Percentiles rank a stretch among this genome's conserved stretches.
These are phyloP conservation scores for Trypanosoma scelopori DNA, from an alignment of 208 protist genomes.

Conservation along the genomic window DNA sequence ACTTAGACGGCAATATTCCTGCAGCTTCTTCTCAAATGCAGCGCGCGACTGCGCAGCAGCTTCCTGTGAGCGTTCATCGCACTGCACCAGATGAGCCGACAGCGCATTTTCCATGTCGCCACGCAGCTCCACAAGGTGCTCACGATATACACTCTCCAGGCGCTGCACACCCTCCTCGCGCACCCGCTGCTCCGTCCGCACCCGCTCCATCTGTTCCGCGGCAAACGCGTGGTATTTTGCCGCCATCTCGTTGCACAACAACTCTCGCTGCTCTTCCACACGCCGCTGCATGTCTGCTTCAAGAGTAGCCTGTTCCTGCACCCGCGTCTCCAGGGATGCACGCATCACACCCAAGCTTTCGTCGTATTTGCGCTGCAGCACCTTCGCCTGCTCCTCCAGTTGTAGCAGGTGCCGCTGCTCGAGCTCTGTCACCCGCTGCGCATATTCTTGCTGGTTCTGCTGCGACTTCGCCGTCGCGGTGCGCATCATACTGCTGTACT, in stretches of 20 bases:
- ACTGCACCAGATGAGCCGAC: conserved; percentile 12
- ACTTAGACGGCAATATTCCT: background rate
- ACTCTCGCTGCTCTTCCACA: conserved; percentile 24
- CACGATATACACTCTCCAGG: conserved; percentile 20
- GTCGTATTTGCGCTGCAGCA: conserved; percentile 35
- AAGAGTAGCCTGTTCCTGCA: conserved; percentile 17
- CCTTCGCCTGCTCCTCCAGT: conserved; percentile 5
- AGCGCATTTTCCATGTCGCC: conserved; percentile 26
- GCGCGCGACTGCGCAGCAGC: background rate
- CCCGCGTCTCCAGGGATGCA: conserved; percentile 29
- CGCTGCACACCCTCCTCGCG: conserved; percentile 1
- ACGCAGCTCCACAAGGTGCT: conserved; percentile 25
- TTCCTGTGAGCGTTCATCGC: conserved; percentile 15
- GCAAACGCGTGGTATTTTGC: conserved; percentile 21
- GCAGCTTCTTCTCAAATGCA: conserved; percentile 14
- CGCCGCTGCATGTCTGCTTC: conserved; percentile 31
- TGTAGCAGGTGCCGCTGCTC: conserved; percentile 13
- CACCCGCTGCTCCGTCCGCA: background rate
- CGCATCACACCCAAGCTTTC: conserved; percentile 30
- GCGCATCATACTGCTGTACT: conserved; percentile 5
- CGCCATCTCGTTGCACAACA: conserved; percentile 26
- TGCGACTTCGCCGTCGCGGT: background rate
- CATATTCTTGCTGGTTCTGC: conserved; percentile 7
- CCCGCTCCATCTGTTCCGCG: conserved; percentile 13
- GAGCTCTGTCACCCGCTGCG: conserved; percentile 6